Evolutionary conservation across 75 land plant species (phyloP).

Genomic region (Picea sitchensis): DNA sequence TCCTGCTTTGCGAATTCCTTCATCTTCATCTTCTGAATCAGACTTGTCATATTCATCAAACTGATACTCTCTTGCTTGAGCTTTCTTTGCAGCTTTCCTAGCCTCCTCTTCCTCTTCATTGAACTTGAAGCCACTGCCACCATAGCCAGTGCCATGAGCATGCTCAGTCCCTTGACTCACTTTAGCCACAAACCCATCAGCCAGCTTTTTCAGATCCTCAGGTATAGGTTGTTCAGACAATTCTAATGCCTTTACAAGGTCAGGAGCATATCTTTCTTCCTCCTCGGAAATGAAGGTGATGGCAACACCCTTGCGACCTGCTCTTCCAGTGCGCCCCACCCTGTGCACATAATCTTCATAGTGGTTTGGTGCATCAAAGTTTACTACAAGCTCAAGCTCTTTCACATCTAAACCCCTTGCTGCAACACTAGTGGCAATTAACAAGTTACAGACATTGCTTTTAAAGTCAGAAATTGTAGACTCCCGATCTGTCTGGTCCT

Average conservation of each 20-base stretch:
- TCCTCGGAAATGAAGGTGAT: constrained; percentile 83
- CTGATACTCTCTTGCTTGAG: constrained; percentile 96
- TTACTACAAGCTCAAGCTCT: constrained; percentile 93
- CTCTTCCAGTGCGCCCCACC: constrained; percentile 96
- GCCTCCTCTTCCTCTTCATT: constrained; percentile 99
- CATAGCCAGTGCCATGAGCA: constrained; percentile 97
- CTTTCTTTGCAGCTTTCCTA: constrained; percentile 96
- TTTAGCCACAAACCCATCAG: constrained; percentile 91
- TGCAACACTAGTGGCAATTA: constrained; percentile 95
- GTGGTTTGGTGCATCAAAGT: constrained; percentile 94
- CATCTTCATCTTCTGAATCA: constrained; percentile 87
- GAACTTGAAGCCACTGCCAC: constrained; percentile 99
- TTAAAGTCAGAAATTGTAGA: constrained; percentile 92
- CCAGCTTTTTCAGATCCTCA: constrained; percentile 86
- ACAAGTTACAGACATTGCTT: constrained; percentile 85
- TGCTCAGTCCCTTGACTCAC: constrained; percentile 93
- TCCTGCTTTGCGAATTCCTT: constrained; percentile 87
- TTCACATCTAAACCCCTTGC: constrained; percentile 98
- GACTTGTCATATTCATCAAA: constrained; percentile 85
- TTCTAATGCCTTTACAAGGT: constrained; percentile 92
- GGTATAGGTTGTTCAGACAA: constrained; percentile 95
- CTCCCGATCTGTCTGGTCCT: constrained; percentile 97
- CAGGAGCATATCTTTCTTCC: constrained; percentile 92
- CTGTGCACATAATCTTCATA: constrained; percentile 99
- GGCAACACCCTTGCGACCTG: constrained; percentile 86